Percentiles rank a stretch among this genome's conserved stretches.
Conservation (phyloP, 1,284 basidiomycete genomes). For the Fomitopsis pinicola region DNA sequence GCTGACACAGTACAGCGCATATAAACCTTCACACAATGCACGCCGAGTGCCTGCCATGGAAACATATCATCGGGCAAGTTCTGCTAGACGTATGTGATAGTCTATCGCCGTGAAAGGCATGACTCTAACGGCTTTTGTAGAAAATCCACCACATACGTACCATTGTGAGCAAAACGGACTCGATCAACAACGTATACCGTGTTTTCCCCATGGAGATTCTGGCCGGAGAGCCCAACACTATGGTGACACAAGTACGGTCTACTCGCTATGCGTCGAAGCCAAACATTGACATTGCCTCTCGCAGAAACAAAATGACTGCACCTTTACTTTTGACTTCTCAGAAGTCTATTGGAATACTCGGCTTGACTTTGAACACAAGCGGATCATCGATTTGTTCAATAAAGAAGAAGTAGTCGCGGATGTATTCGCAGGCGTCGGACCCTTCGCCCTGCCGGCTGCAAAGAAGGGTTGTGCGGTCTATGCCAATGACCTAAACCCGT, state of each 20-base stretch:
- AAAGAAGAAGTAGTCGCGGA: slow-evolving; percentile 82
- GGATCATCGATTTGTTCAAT: slow-evolving; percentile 70
- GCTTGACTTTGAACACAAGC: slow-evolving; percentile 86
- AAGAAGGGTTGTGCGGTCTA: slow-evolving; percentile 87
- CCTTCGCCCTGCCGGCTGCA: slow-evolving; percentile 91
- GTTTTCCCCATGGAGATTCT: slow-evolving; percentile 98
- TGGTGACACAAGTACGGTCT: slow-evolving; percentile 74
- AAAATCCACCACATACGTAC: slow-evolving; percentile 82
- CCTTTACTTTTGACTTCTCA: slow-evolving; percentile 92
- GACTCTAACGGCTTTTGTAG: slow-evolving; percentile 35
- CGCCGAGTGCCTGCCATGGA: slow-evolving; percentile 89
- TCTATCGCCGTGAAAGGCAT: background rate
- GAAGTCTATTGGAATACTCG: slow-evolving; percentile 99
- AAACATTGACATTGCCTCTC: slow-evolving; percentile 3
- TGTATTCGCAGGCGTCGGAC: slow-evolving; percentile 97
- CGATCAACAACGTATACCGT: slow-evolving; percentile 80
- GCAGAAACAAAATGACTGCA: slow-evolving; percentile 78
- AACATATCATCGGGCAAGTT: slow-evolving; percentile 86
- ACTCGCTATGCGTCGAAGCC: background rate
- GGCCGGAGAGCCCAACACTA: slow-evolving; percentile 83
- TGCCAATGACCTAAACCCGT: slow-evolving; percentile 95
- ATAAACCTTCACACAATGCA: slow-evolving; percentile 88
- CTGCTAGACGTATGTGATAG: slow-evolving; percentile 74
- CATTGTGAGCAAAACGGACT: slow-evolving; percentile 94
- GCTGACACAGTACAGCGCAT: slow-evolving; percentile 48